Percentiles rank a stretch among this genome's conserved stretches.
phyloP scores from a whole-genome alignment of 768 basidiomycete genomes.

The Lactifluus hygrophoroides region DNA sequence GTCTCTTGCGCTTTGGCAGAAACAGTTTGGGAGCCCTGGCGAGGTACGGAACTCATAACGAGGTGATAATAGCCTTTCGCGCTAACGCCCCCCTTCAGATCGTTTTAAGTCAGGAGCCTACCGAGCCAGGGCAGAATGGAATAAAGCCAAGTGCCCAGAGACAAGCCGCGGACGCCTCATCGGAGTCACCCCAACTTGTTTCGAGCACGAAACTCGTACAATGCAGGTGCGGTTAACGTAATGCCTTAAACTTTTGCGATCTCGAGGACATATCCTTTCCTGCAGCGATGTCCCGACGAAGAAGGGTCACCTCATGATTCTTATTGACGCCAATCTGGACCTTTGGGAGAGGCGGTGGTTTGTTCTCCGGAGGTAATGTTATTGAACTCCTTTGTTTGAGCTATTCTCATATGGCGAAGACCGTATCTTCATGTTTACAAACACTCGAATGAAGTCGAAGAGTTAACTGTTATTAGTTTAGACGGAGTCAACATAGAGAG shows the following conservation, averaged over 20 bases:
- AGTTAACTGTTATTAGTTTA: constrained; percentile 75
- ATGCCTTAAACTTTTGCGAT: neutral
- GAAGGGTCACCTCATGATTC: constrained; percentile 72
- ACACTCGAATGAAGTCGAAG: constrained; percentile 78
- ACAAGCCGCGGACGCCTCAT: constrained; percentile 30
- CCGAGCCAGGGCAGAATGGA: constrained; percentile 46
- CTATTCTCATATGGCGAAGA: constrained; percentile 33
- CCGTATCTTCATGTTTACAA: constrained; percentile 86
- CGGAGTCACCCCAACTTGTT: constrained; percentile 56
- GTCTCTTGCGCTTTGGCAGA: constrained; percentile 76
- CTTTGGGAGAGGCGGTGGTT: constrained; percentile 83
- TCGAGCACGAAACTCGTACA: constrained; percentile 67
- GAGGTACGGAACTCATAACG: constrained; percentile 42
- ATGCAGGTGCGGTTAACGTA: constrained; percentile 45
- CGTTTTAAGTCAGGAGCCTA: constrained; percentile 62
- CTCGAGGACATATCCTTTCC: neutral
- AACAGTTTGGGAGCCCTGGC: constrained; percentile 64
- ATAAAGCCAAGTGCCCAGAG: constrained; percentile 27
- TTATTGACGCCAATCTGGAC: constrained; percentile 73
- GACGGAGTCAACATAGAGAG: constrained; percentile 77
- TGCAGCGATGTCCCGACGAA: constrained; percentile 73
- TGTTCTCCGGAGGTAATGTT: constrained; percentile 65
- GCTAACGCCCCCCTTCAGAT: constrained; percentile 44
- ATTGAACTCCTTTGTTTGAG: neutral
- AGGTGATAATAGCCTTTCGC: constrained; percentile 10